Evolutionary conservation across 2,329 filamentous ascomycete species (phyloP).

Genomic region (Fusarium domesticum): DNA sequence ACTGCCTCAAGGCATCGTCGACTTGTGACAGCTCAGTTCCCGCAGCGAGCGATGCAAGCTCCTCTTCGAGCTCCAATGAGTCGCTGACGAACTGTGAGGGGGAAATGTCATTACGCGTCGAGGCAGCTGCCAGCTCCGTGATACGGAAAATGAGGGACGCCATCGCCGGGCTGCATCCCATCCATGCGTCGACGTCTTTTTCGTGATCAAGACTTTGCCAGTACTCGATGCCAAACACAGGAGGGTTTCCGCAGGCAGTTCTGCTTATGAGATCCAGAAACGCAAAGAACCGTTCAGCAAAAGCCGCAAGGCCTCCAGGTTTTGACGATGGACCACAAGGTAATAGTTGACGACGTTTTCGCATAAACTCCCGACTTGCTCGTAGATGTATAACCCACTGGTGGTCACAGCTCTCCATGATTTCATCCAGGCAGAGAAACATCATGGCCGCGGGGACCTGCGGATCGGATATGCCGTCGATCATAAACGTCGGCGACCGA

Average conservation of each 20-base stretch:
- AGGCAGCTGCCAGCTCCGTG: conserved; percentile 43
- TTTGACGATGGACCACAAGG: conserved; percentile 1
- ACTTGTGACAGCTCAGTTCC: not conserved
- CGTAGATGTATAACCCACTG: conserved; percentile 47
- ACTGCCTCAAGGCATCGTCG: conserved; percentile 21
- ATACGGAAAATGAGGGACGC: conserved; percentile 46
- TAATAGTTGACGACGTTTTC: conserved; percentile 33
- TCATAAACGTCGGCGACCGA: conserved; percentile 7
- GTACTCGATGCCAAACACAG: conserved; percentile 46
- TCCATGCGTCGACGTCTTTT: conserved; percentile 39
- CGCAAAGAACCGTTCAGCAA: conserved; percentile 47
- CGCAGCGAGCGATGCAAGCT: not conserved
- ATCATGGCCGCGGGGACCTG: conserved; percentile 25
- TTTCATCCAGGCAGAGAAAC: conserved; percentile 26
- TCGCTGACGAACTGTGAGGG: conserved; percentile 1
- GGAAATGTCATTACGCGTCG: conserved; percentile 2
- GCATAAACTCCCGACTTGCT: conserved; percentile 46
- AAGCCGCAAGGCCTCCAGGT: conserved; percentile 21
- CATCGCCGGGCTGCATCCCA: conserved; percentile 47
- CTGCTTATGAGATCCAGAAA: conserved; percentile 51
- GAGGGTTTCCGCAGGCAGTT: conserved; percentile 47
- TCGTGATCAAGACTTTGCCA: conserved; percentile 35
- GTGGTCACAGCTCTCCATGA: conserved; percentile 23
- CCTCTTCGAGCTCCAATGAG: conserved; percentile 6
- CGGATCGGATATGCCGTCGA: conserved; percentile 18